Base-by-base conservation (phyloP, 108 stramenopile species). In the Fistulifera pelliculosa region DNA sequence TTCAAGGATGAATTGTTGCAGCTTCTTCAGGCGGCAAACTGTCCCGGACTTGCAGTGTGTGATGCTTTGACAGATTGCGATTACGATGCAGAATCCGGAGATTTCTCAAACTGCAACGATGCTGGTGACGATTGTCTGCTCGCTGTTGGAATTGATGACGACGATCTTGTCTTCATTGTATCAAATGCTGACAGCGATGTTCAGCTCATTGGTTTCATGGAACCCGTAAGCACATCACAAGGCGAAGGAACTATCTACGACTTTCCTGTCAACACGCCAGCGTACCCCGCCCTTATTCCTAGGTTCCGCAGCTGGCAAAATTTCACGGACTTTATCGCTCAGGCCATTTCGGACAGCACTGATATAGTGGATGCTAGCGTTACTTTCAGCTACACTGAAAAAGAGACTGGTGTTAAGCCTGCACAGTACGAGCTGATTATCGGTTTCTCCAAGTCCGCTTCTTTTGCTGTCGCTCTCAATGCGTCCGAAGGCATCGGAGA, bases 401-500 rank as follows among this genome's bases (percentile, higher is more conserved):
- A n/a, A n/a, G 31, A 3, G 6, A 8, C 8, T 35, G 31, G 3
- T 3, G 6, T 8, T 8, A 35, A 35, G 3, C 31, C 31, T 3
- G 31, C 31, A 3, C 3, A 3, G 31, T 35, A 35, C 31, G 31
- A 35, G 8, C 8, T 35, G 31, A 8, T 35, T 3, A 58, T 69
- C 4, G 47, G 25, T 41, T 56, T 69, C 48, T 38, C 54, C 47
- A 49, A 63, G 42, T 40, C 23, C 0, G 42, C 49, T 38, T 38
- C 47, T 25, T 14, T 22, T 27, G 40, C 24, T n/a, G 48, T 64
- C 21, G 51, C 48, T 10, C 58, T 63, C 19, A 58, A 31, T 40
- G 31, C 62, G 12, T 13, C 62, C 26, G 45, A 57, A 18, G 26
- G 24, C 19, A 48, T 69, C 17, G 68, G 68, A 12, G 68, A 69